Conservation (phyloP, 208 protist genomes). For the Sergeia podlipaevii region DNA sequence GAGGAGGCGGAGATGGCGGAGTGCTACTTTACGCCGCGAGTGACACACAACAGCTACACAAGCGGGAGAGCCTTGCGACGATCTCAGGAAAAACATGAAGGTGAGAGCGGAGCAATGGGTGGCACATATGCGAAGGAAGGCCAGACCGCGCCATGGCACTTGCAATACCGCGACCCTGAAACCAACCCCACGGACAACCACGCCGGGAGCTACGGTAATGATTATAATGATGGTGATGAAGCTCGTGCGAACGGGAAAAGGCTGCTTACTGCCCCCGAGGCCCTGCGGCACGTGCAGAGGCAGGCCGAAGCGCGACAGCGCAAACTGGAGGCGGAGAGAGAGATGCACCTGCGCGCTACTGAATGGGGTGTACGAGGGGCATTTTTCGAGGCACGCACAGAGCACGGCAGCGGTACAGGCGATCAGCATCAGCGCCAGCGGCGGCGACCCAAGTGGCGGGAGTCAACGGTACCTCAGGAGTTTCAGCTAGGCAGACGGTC, state of each 20-base stretch:
- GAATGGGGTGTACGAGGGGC: slow-evolving; percentile 23
- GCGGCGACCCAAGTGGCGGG: background rate
- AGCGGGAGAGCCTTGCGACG: background rate
- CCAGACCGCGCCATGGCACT: background rate
- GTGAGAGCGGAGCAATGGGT: slow-evolving; percentile 3
- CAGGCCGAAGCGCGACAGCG: slow-evolving; percentile 29
- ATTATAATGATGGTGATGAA: too few species aligned
- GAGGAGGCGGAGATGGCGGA: slow-evolving; percentile 13
- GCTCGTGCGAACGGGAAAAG: background rate
- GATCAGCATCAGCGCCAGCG: too few species aligned
- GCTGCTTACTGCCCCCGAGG: slow-evolving; percentile 20
- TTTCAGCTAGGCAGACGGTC: slow-evolving; percentile 29
- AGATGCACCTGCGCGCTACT: slow-evolving; percentile 16
- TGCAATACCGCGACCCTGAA: background rate
- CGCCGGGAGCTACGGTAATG: background rate
- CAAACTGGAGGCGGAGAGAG: slow-evolving; percentile 19
- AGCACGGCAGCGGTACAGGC: too few species aligned
- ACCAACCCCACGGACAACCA: background rate
- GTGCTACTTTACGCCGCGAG: slow-evolving; percentile 48
- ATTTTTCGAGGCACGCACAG: too few species aligned
- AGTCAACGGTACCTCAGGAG: slow-evolving; percentile 29
- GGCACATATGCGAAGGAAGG: background rate
- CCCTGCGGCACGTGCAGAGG: slow-evolving; percentile 31
- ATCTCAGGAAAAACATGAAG: background rate
- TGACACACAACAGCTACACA: background rate